phyloP scores from a whole-genome alignment of 345 rosid genomes.

The Syzygium oleosum region DNA sequence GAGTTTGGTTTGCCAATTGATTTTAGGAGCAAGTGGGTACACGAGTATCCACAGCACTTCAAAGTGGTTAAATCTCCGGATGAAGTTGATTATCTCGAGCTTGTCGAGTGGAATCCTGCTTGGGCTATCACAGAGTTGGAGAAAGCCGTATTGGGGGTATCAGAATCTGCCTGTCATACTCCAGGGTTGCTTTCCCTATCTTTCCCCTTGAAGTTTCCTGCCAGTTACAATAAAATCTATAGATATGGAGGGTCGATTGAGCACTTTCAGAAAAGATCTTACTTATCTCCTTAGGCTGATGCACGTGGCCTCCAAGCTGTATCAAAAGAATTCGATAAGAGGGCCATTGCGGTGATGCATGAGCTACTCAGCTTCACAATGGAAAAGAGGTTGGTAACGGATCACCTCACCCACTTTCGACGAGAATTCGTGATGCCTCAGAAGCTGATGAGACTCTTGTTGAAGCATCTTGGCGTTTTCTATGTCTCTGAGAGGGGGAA shows the following conservation, averaged over 20 bases:
- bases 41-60: too few species aligned
- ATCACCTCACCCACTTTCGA: constrained; percentile 72
- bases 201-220: constrained; percentile 72
- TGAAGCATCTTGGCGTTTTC: constrained; percentile 78
- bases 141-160: constrained; percentile 45
- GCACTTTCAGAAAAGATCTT: constrained; percentile 69
- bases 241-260: constrained; percentile 66
- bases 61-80: too few species aligned
- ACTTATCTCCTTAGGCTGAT: constrained; percentile 80
- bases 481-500: constrained; percentile 88
- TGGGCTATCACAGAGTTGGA: constrained; percentile 83
- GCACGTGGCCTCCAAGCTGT: constrained; percentile 59
- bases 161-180: constrained; percentile 23
- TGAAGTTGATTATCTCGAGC: constrained; percentile 53
- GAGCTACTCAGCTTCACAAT: constrained; percentile 75
- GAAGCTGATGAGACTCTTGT: constrained; percentile 76
- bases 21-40: too few species aligned
- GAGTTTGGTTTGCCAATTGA: too few species aligned
- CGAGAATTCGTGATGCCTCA: constrained; percentile 78
- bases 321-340: constrained; percentile 76
- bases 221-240: constrained; percentile 54
- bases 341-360: constrained; percentile 77
- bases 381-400: constrained; percentile 76
- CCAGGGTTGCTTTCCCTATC: constrained; percentile 69
- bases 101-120: constrained; percentile 70